phyloP scores from a whole-genome alignment of 129 eudicot genomes.

The Escallonia herrerae region DNA sequence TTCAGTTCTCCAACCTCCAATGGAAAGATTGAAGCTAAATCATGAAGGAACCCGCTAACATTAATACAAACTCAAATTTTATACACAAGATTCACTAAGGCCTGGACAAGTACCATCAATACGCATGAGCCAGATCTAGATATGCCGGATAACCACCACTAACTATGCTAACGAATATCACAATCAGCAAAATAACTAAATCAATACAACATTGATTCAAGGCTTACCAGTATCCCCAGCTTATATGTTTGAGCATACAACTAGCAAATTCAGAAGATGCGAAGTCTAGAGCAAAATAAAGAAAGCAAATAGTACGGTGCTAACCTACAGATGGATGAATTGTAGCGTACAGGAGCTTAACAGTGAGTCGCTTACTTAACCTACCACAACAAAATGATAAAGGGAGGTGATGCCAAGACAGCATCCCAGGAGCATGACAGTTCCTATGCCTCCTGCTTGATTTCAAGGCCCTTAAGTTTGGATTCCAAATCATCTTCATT shows the following conservation, averaged over 20 bases:
- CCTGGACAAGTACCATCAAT: no score
- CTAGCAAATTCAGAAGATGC: neutral
- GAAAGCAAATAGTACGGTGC: constrained; percentile 1
- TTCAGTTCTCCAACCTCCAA: no score
- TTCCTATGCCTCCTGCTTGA: constrained; percentile 42
- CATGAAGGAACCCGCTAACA: no score
- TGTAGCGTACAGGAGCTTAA: neutral
- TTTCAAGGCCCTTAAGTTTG: constrained; percentile 55
- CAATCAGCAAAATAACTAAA: no score
- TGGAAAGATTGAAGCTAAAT: no score
- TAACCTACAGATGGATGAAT: constrained; percentile 8
- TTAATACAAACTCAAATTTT: no score
- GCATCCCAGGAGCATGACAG: neutral
- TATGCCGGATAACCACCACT: no score
- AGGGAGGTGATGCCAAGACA: neutral
- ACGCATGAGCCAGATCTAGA: no score
- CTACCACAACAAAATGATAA: neutral
- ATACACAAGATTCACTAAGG: no score
- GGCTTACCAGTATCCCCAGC: no score
- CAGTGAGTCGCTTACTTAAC: neutral
- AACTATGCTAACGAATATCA: no score
- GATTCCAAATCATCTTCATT: constrained; percentile 44
- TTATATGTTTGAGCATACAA: neutral
- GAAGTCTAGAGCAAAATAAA: neutral
- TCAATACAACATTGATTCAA: no score